Evolutionary conservation across 495 filamentous ascomycete species (phyloP), one percentile per base, ranked within the genome.

Genomic region (Penicillium turbatum): DNA sequence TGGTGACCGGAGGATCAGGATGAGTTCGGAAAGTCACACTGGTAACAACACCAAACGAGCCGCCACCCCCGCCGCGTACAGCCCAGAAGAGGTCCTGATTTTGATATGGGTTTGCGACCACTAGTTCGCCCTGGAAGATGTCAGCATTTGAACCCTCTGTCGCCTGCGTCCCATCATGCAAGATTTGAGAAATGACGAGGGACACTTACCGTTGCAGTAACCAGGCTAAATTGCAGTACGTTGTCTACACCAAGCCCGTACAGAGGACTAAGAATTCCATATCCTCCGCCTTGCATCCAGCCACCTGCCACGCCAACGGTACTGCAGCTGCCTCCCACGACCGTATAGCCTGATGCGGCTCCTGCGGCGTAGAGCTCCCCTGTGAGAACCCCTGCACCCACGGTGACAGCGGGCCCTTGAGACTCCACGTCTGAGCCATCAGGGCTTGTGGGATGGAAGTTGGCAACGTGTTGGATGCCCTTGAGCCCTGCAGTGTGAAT

Each of bases 201-300:
- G 12, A 67, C 44, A 48, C 68, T 68, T 59, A 65, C 66, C 56
- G 69, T 57, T 37, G 66, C 63, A 12, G 52, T 50, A 26, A 73
- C 71, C 16, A 73, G 52, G 24, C 62, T 48, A 31, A 69, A 73
- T 15, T 73, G 66, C 21, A 73, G 51, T 2, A 56, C 71, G 54
- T 73, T 68, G 44, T 73, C 71, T 11, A 57, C 49, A 3, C 47
- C 71, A 53, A 73, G 49, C 13, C 71, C 71, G 27, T 69, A 56
- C 62, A 60, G 62, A 12, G 53, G 56, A 4, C 68, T 60, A 32
- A 79, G 60, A 0, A 74, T 70, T 1, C 79, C 76, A 53, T 83
- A 79, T 6, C 81, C 81, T 21, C 81, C 81, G 13, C 80, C 81
- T 61, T 82, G 80, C 9, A 78, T 68, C 48, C 80, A 79, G 15